phyloP scores from a whole-genome alignment of 2,329 filamentous ascomycete species.

The Leptographium radiaticola region DNA sequence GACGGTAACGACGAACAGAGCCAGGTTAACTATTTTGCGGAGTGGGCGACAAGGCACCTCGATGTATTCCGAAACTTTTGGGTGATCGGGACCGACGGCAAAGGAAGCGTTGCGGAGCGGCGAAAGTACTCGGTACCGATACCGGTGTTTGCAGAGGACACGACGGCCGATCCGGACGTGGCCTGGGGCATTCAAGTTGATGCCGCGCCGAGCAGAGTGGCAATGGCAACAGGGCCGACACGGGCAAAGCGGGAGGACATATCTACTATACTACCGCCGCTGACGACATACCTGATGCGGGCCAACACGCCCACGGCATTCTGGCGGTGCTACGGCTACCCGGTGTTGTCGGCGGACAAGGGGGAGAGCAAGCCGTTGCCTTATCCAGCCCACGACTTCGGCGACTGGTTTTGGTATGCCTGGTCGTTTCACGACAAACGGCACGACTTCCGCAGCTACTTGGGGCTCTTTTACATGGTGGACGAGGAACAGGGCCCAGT shows the following conservation, averaged over 20 bases:
- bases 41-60: constrained; percentile 37
- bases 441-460: constrained; percentile 21
- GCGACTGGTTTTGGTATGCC: constrained; percentile 22
- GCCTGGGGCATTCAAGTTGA: not conserved
- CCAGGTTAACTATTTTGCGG: constrained; percentile 49
- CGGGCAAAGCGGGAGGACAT: too few species aligned
- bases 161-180: constrained; percentile 24
- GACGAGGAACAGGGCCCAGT: constrained; percentile 15
- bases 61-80: constrained; percentile 16
- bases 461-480: constrained; percentile 38
- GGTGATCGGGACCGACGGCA: not conserved
- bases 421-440: constrained; percentile 12
- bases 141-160: constrained; percentile 23
- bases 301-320: not conserved
- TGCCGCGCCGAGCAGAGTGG: not conserved
- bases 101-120: not conserved
- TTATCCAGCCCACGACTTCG: constrained; percentile 16
- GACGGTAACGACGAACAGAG: constrained; percentile 48
- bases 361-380: constrained; percentile 25
- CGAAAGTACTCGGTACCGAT: constrained; percentile 15
- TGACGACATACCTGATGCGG: not conserved
- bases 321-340: constrained; percentile 16
- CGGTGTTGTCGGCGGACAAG: constrained; percentile 26
- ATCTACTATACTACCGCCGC: too few species aligned
- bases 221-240: not conserved